Evolutionary conservation across 352 stramenopile species (phyloP), one percentile per base, ranked within the genome.

Genomic region (Pythium rhizo-oryzae): DNA sequence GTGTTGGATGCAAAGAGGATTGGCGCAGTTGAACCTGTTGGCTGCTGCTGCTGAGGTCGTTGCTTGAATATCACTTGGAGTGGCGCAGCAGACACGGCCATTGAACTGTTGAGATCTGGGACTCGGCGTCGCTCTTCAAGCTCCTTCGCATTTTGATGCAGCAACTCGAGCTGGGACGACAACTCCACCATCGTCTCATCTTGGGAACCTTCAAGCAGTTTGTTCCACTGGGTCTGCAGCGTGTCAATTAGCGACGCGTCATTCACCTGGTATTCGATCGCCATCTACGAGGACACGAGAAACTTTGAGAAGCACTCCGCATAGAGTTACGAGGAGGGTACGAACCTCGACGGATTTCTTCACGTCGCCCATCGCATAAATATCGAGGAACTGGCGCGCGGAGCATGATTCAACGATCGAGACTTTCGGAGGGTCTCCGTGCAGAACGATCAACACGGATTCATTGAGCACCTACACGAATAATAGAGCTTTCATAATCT

Each of bases 51-150:
- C 47, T 93, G 85, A 24, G 85, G 84, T 28, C 88, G 83, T 53
- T 94, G 88, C 66, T 94, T 94, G 67, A 93, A 96, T 25, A 96
- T 91, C 57, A 96, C 67, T 71, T 96, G 88, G 33, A 93, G 71
- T 35, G 86, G 88, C 46, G 83, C 64, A 37, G 67, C 71, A 28
- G 67, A 49, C 13, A 37, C n/a, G 49, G 78, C 61, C 41, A 59
- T 56, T 35, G 62, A 62, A 5, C 63, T 71, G 13, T 49, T 62
- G 23, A 73, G 57, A 35, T 78, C 71, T 24, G 60, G 52, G 12
- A 18, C 58, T 19, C 72, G 74, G 59, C 87, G 81, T 25, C 85
- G 70, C 23, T 85, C 81, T 59, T 90, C 69, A 28, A 92, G 50
- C 3, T 73, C 62, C 51, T 84, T 85, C 7, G 83, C 81, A 35